A percentile compares a stretch with the other conserved stretches of the same genome.
Evolutionary conservation across 2,329 filamentous ascomycete species (phyloP).

Genomic region (Cladophialophora chaetospira): DNA sequence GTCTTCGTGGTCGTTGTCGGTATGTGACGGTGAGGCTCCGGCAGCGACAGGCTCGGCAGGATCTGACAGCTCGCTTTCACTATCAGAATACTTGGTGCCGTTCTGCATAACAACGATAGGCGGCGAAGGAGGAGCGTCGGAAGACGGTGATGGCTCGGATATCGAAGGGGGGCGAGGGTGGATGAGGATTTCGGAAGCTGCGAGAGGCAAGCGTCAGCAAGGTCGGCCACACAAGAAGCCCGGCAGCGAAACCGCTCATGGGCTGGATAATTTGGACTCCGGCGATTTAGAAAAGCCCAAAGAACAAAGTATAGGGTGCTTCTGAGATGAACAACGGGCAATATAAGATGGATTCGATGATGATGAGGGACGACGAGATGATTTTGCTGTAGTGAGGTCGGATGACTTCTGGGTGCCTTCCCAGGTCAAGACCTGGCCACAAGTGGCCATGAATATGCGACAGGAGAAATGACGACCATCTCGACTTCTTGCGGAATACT

Average conservation of each 20-base stretch:
- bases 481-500: background rate
- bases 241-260: conserved; percentile 7
- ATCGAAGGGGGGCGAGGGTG: conserved; percentile 27
- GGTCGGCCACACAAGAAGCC: conserved; percentile 22
- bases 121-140: conserved; percentile 65
- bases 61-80: conserved; percentile 78
- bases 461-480: background rate
- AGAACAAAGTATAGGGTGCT: conserved; percentile 1
- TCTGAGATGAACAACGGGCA: conserved; percentile 22
- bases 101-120: conserved; percentile 50
- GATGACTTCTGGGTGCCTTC: conserved; percentile 5
- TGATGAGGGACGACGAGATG: conserved; percentile 27
- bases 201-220: conserved; percentile 32
- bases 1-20: conserved; percentile 45
- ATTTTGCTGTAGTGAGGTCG: conserved; percentile 11
- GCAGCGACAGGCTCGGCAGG: conserved; percentile 60
- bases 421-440: conserved; percentile 1
- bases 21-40: conserved; percentile 49
- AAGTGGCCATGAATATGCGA: conserved; percentile 2
- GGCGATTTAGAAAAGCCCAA: conserved; percentile 25
- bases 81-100: conserved; percentile 54
- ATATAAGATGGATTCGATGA: conserved; percentile 31
- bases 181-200: conserved; percentile 27
- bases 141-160: conserved; percentile 48
- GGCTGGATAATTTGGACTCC: conserved; percentile 12